Base-by-base conservation (phyloP, 139 green algal species). In the Chloropicon primus region DNA sequence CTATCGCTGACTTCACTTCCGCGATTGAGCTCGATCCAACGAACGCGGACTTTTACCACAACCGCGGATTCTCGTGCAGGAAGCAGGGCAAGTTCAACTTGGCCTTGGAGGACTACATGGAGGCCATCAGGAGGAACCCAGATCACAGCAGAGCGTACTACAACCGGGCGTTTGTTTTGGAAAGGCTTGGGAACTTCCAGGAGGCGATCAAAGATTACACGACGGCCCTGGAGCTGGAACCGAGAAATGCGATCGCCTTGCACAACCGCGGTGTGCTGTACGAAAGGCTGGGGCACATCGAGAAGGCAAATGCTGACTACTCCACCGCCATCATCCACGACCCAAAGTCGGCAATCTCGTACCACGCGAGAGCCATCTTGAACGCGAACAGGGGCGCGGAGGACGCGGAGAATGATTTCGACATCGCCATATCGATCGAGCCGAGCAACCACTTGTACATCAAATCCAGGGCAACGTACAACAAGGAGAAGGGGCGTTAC, bases 1-100 rank as follows among this genome's bases (percentile, higher is more conserved):
- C 90, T 0, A 85, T 94, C 28, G 84, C 79, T 22, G 84, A 91
- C 78, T 96, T 96, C 79, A 86, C 76, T 0, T 26, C 77, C 1
- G 89, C 91, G n/a, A 94, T 96, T 21, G 72, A 74, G 5, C 41
- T 93, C 74, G 89, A 95, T 77, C 84, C 85, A 0, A 54, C 22
- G 3, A 92, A 91, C 73, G 86, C 91, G 0, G 92, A 97, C 83
- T 94, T 93, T 76, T 93, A 92, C 81, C 92, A 96, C 88, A 96
- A 96, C 84, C 75, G 27, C 10, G 92, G 92, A 23, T 96, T 94
- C 79, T 91, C 92, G 21, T 80, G 88, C n/a, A 83, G 91, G n/a
- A 95, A 94, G 79, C 84, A 92, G 87, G 88, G 86, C 1, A 74
- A 75, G 28, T 90, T 93, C 73, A 84, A 92, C 72, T 80, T 75